These are phyloP conservation scores for Bipolaris bicolor DNA, from an alignment of 2,329 filamentous ascomycete species.

Conservation along the genomic window DNA sequence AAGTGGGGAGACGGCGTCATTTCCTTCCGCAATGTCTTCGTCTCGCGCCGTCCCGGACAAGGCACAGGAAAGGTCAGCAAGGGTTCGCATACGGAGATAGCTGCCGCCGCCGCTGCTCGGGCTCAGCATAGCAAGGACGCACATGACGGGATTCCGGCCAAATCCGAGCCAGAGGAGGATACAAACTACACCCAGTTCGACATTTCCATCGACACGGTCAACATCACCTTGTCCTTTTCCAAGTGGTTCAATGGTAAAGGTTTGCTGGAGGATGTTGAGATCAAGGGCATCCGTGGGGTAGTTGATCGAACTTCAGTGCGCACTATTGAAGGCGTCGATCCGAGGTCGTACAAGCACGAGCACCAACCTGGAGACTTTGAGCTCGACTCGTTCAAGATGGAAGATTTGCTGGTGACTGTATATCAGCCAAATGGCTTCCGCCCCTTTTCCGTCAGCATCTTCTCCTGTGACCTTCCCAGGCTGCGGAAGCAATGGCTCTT, in stretches of 20 bases:
- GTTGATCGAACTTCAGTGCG: slow-evolving; percentile 85
- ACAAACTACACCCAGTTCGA: slow-evolving; percentile 99
- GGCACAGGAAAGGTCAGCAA: slow-evolving; percentile 84
- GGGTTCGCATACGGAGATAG: slow-evolving; percentile 83
- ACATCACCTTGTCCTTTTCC: slow-evolving; percentile 94
- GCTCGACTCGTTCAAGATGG: slow-evolving; percentile 94
- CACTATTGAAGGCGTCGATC: slow-evolving; percentile 76
- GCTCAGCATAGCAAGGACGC: slow-evolving; percentile 54
- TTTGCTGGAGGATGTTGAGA: slow-evolving; percentile 86
- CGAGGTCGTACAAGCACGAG: slow-evolving; percentile 83
- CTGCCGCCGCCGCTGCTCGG: slow-evolving; percentile 81
- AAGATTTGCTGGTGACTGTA: slow-evolving; percentile 88
- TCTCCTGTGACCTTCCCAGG: slow-evolving; percentile 90
- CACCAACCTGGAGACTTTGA: slow-evolving; percentile 95
- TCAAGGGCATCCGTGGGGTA: slow-evolving; percentile 90
- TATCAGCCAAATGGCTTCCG: slow-evolving; percentile 90
- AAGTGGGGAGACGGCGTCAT: slow-evolving; percentile 96
- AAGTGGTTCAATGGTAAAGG: slow-evolving; percentile 99
- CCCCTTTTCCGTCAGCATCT: slow-evolving; percentile 95
- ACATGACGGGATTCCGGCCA: slow-evolving; percentile 43
- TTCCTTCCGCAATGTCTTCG: slow-evolving; percentile 94
- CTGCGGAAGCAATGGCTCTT: slow-evolving; percentile 96
- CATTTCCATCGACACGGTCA: slow-evolving; percentile 90
- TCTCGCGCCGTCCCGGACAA: slow-evolving; percentile 88
- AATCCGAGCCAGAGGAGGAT: slow-evolving; percentile 70